phyloP scores from a whole-genome alignment of 768 basidiomycete genomes.

The Hypholoma sublateritium region DNA sequence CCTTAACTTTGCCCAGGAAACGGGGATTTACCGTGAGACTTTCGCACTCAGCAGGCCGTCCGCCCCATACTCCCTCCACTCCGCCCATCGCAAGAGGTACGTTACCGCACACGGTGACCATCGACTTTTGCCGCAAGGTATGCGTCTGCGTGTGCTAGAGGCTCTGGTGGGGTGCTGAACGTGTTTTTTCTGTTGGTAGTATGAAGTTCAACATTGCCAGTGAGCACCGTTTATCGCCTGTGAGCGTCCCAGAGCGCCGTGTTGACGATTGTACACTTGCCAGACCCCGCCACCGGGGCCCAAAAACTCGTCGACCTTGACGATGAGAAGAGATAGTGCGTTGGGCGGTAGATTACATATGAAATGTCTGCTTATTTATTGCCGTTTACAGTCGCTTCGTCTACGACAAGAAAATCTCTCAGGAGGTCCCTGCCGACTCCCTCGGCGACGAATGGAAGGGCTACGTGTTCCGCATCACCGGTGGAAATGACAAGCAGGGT shows the following conservation, averaged over 20 bases:
- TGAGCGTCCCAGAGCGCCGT: constrained; percentile 10
- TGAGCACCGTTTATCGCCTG: constrained; percentile 40
- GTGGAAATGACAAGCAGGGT: constrained; percentile 98
- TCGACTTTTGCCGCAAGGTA: constrained; percentile 32
- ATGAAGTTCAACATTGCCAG: constrained; percentile 99
- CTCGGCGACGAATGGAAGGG: constrained; percentile 97
- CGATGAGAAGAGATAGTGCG: constrained; percentile 85
- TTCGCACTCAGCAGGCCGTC: constrained; percentile 23
- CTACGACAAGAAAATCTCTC: constrained; percentile 95
- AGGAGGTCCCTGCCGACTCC: constrained; percentile 89
- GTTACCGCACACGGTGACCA: constrained; percentile 45
- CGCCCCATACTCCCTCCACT: constrained; percentile 21
- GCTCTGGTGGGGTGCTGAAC: constrained; percentile 14
- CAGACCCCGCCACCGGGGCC: constrained; percentile 94
- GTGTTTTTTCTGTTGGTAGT: constrained; percentile 29
- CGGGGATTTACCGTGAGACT: constrained; percentile 37
- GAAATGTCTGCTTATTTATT: not conserved
- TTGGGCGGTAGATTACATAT: constrained; percentile 2
- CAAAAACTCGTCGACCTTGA: constrained; percentile 97
- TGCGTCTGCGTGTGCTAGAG: constrained; percentile 11
- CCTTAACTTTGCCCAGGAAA: constrained; percentile 44
- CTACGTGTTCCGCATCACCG: constrained; percentile 95
- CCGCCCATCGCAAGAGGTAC: constrained; percentile 40
- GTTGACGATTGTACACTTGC: constrained; percentile 9
- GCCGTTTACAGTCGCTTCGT: constrained; percentile 72